phyloP scores from a whole-genome alignment of 352 stramenopile species.

The Globisporangium ultimum region DNA sequence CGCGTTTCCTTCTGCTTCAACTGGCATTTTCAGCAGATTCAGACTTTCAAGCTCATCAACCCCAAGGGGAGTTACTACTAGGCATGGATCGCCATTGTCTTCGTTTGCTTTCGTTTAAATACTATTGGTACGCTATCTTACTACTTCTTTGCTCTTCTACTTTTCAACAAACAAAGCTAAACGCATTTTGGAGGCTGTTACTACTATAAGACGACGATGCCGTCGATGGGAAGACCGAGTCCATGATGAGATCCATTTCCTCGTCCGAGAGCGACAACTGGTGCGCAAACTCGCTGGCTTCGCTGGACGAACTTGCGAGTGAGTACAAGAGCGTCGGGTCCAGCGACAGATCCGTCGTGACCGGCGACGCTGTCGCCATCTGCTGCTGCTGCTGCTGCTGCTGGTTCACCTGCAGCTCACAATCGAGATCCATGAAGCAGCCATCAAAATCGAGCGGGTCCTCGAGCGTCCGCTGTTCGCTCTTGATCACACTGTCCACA shows the following conservation, averaged over 20 bases:
- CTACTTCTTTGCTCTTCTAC: not conserved
- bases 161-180: conserved; percentile 11
- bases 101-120: conserved; percentile 9
- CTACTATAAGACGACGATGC: not conserved
- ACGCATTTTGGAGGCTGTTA: conserved; percentile 4
- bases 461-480: conserved; percentile 1
- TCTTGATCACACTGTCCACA: not conserved
- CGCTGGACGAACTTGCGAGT: not conserved
- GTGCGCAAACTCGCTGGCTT: not conserved
- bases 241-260: conserved; percentile 15
- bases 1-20: too few species aligned
- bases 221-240: conserved; percentile 8
- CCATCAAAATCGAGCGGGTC: conserved; percentile 12
- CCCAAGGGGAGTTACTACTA: too few species aligned
- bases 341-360: conserved; percentile 4
- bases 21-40: too few species aligned
- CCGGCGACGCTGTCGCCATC: not conserved
- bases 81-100: too few species aligned
- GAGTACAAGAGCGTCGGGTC: conserved; percentile 8
- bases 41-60: too few species aligned
- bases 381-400: not conserved
- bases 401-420: not conserved
- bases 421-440: conserved; percentile 13
- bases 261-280: conserved; percentile 12
- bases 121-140: conserved; percentile 9